Evolutionary conservation across 129 eudicot species (phyloP).

Genomic region (Pittosporum tobira): DNA sequence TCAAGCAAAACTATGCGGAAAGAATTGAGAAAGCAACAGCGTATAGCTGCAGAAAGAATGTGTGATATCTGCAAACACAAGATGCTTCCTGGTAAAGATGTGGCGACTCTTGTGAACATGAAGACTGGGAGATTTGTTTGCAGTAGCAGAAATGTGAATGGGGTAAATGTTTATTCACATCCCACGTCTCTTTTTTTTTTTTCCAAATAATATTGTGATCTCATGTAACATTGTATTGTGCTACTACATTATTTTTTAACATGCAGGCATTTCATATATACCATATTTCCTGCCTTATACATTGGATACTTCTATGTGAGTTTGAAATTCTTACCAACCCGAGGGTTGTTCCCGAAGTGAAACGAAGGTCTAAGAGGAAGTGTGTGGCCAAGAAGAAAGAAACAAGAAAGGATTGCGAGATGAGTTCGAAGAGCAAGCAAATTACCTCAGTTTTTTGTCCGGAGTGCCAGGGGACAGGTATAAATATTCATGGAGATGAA

Average conservation of each 20-base stretch:
- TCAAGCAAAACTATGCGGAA: conserved; percentile 49
- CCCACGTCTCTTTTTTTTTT: neutral
- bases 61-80: conserved; percentile 87
- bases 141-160: conserved; percentile 80
- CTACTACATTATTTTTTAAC: conserved; percentile 2
- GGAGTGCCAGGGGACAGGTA: conserved; percentile 93
- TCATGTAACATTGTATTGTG: neutral
- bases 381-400: conserved; percentile 33
- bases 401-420: conserved; percentile 21
- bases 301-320: conserved; percentile 86
- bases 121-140: conserved; percentile 84
- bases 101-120: conserved; percentile 65
- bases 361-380: conserved; percentile 43
- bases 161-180: conserved; percentile 37
- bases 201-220: neutral
- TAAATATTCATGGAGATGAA: conserved; percentile 44
- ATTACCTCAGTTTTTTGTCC: conserved; percentile 65
- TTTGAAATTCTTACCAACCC: conserved; percentile 50
- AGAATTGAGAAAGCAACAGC: conserved; percentile 52
- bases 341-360: conserved; percentile 28
- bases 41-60: conserved; percentile 65
- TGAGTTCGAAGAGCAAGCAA: conserved; percentile 18
- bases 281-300: conserved; percentile 86
- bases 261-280: conserved; percentile 91
- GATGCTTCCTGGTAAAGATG: conserved; percentile 91